Conservation (phyloP, 805 yeast species). For the Zygosaccharomyces pseudorouxii region DNA sequence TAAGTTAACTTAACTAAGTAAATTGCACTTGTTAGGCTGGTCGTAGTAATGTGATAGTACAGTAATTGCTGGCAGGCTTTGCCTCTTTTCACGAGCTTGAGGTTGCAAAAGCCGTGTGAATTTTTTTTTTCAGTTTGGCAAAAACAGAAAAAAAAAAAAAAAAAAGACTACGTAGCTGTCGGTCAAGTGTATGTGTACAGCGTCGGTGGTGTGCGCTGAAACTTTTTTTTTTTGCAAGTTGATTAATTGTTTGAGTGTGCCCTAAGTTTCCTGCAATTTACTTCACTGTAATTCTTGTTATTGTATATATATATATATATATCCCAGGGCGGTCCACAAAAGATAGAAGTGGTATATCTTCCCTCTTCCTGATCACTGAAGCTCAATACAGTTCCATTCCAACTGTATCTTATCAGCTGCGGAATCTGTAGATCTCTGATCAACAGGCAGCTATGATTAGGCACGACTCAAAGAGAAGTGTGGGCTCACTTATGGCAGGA, state of each 20-base stretch:
- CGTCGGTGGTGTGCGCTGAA: not conserved
- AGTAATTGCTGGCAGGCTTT: slow-evolving; percentile 5
- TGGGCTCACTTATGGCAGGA: slow-evolving; percentile 6
- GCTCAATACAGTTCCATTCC: too few relatives aligned
- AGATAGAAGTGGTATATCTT: too few relatives aligned
- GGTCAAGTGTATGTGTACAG: not conserved
- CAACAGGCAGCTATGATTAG: slow-evolving; percentile 7
- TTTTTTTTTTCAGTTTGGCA: not conserved
- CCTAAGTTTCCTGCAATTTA: not conserved
- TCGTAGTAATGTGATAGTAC: not conserved
- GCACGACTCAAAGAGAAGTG: slow-evolving; percentile 5
- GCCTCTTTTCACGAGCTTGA: slow-evolving; percentile 1
- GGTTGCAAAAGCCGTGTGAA: slow-evolving; percentile 6
- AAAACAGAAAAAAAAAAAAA: not conserved
- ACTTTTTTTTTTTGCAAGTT: slow-evolving; percentile 2
- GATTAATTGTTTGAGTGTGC: not conserved
- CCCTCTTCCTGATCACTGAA: too few relatives aligned
- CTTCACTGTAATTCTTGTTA: not conserved
- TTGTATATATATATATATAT: not conserved
- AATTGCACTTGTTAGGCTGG: not conserved
- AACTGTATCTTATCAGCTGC: not conserved
- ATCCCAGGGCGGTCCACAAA: not conserved
- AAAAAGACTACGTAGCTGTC: not conserved
- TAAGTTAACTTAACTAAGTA: not conserved
- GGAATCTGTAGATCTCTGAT: not conserved